A percentile compares a stretch with the other conserved stretches of the same genome.
Evolutionary conservation across 1,139 yeast species (phyloP).

Genomic region (Eremothecium sinecaudum): DNA sequence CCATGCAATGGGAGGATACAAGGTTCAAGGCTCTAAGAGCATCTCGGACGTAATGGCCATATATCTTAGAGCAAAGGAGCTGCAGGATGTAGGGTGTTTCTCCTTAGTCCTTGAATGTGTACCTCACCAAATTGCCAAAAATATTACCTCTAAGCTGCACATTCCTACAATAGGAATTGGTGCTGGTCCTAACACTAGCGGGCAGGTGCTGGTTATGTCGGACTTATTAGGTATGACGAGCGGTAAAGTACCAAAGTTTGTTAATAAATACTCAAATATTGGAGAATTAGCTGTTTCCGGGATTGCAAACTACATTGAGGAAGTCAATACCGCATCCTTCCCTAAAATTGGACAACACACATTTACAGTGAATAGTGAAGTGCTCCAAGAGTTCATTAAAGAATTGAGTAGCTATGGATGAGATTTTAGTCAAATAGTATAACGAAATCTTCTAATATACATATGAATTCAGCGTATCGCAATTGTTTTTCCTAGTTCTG

Average conservation of each 20-base stretch:
- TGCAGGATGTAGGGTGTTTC: constrained; percentile 74
- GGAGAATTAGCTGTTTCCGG: constrained; percentile 45
- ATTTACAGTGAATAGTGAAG: constrained; percentile 61
- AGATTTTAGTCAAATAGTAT: no score
- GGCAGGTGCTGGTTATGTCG: constrained; percentile 83
- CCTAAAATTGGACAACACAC: constrained; percentile 60
- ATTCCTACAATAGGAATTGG: constrained; percentile 95
- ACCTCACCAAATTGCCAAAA: constrained; percentile 63
- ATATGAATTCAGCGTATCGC: constrained; percentile 23
- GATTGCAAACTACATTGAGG: constrained; percentile 44
- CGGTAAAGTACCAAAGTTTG: constrained; percentile 59
- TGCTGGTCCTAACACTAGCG: constrained; percentile 77
- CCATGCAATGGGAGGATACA: constrained; percentile 75
- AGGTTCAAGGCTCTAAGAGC: constrained; percentile 63
- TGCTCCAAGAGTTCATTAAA: constrained; percentile 41
- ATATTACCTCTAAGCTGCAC: constrained; percentile 47
- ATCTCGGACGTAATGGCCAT: constrained; percentile 49
- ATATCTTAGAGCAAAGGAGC: constrained; percentile 54
- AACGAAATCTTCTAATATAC: neutral
- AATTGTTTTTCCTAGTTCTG: constrained; percentile 45
- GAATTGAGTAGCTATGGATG: constrained; percentile 6
- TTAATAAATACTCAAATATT: constrained; percentile 55
- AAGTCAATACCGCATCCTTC: constrained; percentile 46
- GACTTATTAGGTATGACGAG: constrained; percentile 76
- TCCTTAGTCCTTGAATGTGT: constrained; percentile 74